Evolutionary conservation across 176 grass and related monocot species (phyloP), one percentile per base, ranked within the genome.

Genomic region (Eremochloa ophiuroides): DNA sequence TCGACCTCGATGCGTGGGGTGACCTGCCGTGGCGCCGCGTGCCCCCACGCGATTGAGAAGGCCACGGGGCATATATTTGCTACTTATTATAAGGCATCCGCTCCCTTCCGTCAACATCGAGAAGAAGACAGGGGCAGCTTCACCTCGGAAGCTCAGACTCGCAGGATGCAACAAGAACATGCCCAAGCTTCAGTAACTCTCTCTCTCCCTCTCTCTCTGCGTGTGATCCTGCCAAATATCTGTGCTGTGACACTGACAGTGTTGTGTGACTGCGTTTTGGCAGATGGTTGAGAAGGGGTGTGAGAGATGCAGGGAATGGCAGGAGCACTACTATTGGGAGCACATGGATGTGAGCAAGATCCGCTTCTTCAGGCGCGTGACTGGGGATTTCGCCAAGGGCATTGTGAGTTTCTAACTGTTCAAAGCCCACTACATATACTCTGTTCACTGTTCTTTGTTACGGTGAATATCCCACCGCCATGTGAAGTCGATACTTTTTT

Each of bases 271-370:
- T 33, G 27, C 10, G 26, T 13, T 62, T 4, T 40, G 37, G 4
- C 75, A 82, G 29, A 86, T 78, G 83, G 50, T 17, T 35, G 37
- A 4, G 35, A 25, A 76, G 5, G 79, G 46, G 35, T 86, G 83
- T 53, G 74, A 60, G 14, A 61, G 66, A 4, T 90, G 83, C 83
- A 82, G 69, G 25, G 7, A 69, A 31, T 90, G 79, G 79, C 73
- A 83, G 9, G 84, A 83, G 4, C 88, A 90, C 74, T 86, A 28
- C 68, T 90, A 86, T 68, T 79, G 74, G 84, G 68, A 90, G 30
- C 88, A 90, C 41, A 83, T 86, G 83, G 84, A 79, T 61, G 59
- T 42, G 27, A 61, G 6, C 7, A 79, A 78, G 74, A 83, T 69
- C 18, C 69, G 50, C 22, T 86, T 90, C 76, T 81, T 50, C 62